phyloP scores from a whole-genome alignment of 2,329 filamentous ascomycete genomes.

The Fusarium luffae region DNA sequence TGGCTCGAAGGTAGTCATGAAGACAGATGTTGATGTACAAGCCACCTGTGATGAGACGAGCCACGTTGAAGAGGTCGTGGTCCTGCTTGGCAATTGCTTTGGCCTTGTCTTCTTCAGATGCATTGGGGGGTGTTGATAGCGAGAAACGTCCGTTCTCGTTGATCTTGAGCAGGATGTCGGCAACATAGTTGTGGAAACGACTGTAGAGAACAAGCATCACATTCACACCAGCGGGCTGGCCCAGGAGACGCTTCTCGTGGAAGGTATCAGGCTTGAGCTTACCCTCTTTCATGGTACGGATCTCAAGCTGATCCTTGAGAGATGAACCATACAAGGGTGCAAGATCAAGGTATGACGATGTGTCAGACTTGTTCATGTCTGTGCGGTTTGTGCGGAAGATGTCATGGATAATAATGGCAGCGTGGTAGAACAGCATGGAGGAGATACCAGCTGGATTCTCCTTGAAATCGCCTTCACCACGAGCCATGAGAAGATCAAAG shows the following conservation, averaged over 20 bases:
- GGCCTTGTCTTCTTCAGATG: slow-evolving; percentile 44
- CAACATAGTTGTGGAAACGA: slow-evolving; percentile 76
- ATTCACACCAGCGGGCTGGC: slow-evolving; percentile 76
- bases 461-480: slow-evolving; percentile 61
- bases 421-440: slow-evolving; percentile 79
- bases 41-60: slow-evolving; percentile 58
- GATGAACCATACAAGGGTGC: slow-evolving; percentile 78
- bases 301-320: slow-evolving; percentile 68
- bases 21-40: slow-evolving; percentile 68
- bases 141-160: slow-evolving; percentile 73
- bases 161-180: slow-evolving; percentile 70
- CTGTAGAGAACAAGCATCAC: slow-evolving; percentile 75
- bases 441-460: slow-evolving; percentile 79
- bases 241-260: slow-evolving; percentile 70
- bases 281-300: slow-evolving; percentile 73
- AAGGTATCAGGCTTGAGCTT: slow-evolving; percentile 78
- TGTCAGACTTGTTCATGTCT: slow-evolving; percentile 72
- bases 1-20: slow-evolving; percentile 70
- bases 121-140: slow-evolving; percentile 7
- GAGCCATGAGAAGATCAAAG: slow-evolving; percentile 75
- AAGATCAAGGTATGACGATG: slow-evolving; percentile 80
- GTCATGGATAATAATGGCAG: slow-evolving; percentile 66
- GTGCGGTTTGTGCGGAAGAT: slow-evolving; percentile 60
- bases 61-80: slow-evolving; percentile 66
- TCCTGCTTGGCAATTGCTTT: slow-evolving; percentile 57